These are phyloP conservation scores for Epichloe amarillans DNA, from an alignment of 2,329 filamentous ascomycete species.

Conservation along the genomic window DNA sequence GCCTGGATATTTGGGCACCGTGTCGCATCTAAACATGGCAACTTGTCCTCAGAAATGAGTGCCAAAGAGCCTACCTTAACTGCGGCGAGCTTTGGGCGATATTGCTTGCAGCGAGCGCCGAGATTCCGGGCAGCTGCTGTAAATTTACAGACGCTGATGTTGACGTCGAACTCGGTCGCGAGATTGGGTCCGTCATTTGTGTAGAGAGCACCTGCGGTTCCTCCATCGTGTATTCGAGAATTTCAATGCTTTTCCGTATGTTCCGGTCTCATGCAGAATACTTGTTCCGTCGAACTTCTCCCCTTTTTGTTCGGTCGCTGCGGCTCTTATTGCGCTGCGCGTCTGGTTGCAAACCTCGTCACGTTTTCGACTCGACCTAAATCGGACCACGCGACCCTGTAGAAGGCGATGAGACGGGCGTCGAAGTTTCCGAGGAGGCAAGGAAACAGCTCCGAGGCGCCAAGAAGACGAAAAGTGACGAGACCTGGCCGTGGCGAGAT, in stretches of 20 bases:
- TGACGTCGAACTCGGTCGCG: slow-evolving; percentile 36
- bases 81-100: slow-evolving; percentile 29
- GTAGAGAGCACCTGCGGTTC: slow-evolving; percentile 25
- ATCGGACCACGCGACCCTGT: neutral
- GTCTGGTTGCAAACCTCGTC: neutral
- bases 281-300: neutral
- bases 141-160: slow-evolving; percentile 27
- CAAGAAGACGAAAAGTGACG: neutral
- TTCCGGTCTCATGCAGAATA: neutral
- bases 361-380: neutral
- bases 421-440: no score
- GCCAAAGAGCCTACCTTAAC: slow-evolving; percentile 26
- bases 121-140: slow-evolving; percentile 33
- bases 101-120: slow-evolving; percentile 29
- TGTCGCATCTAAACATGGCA: neutral
- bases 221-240: slow-evolving; percentile 30
- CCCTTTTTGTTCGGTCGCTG: neutral
- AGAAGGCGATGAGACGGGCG: neutral
- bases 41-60: no score
- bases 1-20: neutral
- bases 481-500: neutral
- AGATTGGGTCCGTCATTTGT: slow-evolving; percentile 32
- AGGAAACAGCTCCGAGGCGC: neutral
- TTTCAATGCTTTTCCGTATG: neutral
- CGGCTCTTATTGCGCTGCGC: neutral